phyloP scores from a whole-genome alignment of 495 filamentous ascomycete genomes.

The Podospora pseudopauciseta region DNA sequence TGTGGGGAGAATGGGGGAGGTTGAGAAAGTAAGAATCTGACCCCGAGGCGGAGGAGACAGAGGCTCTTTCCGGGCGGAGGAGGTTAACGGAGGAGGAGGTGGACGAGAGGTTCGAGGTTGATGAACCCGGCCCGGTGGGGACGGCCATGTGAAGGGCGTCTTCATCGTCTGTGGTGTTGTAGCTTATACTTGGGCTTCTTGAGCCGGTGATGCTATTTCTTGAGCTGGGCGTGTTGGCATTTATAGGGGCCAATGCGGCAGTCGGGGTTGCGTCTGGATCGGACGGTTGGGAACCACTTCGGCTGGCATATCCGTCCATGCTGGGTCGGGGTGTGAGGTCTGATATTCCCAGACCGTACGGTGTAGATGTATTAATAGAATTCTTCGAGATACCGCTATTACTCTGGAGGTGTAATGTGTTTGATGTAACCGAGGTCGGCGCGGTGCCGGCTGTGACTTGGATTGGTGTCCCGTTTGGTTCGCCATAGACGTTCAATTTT shows the following conservation, averaged over 20 bases:
- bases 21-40: conserved; percentile 66
- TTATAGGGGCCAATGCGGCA: conserved; percentile 21
- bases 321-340: conserved; percentile 46
- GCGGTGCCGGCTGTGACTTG: conserved; percentile 13
- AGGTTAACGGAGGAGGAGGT: conserved; percentile 30
- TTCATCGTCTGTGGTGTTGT: conserved; percentile 78
- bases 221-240: conserved; percentile 16
- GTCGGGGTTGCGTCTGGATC: conserved; percentile 33
- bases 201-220: conserved; percentile 11
- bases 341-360: conserved; percentile 48
- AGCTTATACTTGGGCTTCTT: conserved; percentile 57
- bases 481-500: conserved; percentile 19
- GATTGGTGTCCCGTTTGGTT: neutral
- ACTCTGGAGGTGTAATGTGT: neutral
- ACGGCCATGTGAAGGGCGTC: conserved; percentile 60
- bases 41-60: conserved; percentile 54
- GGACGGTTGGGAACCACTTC: conserved; percentile 8
- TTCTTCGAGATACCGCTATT: neutral
- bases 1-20: conserved; percentile 18
- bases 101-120: conserved; percentile 22
- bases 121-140: conserved; percentile 20
- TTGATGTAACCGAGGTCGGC: conserved; percentile 16
- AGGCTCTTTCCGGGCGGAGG: conserved; percentile 42
- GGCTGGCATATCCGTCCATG: conserved; percentile 40
- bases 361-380: neutral